Conservation (phyloP, 305 asterid genomes). For the Plantago coronopus region DNA sequence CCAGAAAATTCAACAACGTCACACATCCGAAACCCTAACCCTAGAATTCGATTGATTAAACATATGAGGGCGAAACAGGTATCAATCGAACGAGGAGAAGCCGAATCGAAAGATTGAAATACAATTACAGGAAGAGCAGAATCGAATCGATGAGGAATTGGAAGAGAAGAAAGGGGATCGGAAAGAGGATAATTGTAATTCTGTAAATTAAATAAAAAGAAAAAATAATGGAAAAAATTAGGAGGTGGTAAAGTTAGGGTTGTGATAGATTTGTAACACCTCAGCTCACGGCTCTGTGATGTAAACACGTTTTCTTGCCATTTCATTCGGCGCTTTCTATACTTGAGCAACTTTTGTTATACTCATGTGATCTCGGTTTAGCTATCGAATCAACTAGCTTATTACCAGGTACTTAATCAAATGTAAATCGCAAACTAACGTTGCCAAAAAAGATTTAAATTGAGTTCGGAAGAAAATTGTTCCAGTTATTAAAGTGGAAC, state of each 20-base stretch:
- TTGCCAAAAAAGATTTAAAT: too few species aligned
- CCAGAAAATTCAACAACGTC: not conserved
- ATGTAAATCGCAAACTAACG: too few species aligned
- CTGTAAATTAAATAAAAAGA: conserved; percentile 1
- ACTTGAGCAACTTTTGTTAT: too few species aligned
- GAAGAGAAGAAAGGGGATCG: conserved; percentile 14
- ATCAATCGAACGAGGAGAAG: conserved; percentile 26
- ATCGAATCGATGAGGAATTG: conserved; percentile 17
- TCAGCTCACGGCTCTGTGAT: too few species aligned
- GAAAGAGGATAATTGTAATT: conserved; percentile 2
- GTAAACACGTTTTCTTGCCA: too few species aligned
- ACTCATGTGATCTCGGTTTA: too few species aligned
- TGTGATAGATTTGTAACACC: not conserved
- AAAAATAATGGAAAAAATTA: not conserved
- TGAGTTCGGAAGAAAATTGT: too few species aligned
- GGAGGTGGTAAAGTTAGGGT: not conserved
- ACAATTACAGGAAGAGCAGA: conserved; percentile 21
- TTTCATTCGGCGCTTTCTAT: too few species aligned
- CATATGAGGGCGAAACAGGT: conserved; percentile 14
- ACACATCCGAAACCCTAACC: conserved; percentile 39
- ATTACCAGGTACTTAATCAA: too few species aligned
- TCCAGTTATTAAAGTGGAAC: too few species aligned
- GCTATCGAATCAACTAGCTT: too few species aligned
- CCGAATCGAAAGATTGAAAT: conserved; percentile 21
- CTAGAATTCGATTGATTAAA: conserved; percentile 25